Conservation (phyloP, 768 basidiomycete species). For the Melanogaster broomeanus region DNA sequence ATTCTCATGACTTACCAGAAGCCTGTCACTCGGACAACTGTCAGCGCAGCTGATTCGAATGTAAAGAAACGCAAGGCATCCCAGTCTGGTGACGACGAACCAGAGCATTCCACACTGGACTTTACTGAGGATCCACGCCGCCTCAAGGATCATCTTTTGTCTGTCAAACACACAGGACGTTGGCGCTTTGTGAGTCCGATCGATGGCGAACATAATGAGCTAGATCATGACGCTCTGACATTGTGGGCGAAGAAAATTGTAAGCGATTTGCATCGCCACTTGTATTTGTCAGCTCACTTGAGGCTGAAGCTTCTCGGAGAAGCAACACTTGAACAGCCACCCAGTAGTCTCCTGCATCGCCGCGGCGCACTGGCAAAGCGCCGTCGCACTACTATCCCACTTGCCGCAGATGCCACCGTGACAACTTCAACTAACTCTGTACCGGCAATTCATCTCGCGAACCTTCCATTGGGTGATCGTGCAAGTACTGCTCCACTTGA, state of each 20-base stretch:
- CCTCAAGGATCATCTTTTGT: not conserved
- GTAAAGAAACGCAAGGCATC: too few species aligned
- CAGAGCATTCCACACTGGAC: not conserved
- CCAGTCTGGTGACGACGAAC: too few species aligned
- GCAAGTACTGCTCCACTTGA: not conserved
- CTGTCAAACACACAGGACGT: not conserved
- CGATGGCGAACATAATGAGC: not conserved
- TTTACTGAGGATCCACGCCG: not conserved
- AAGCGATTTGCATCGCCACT: not conserved
- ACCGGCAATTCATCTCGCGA: not conserved
- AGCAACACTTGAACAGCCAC: not conserved
- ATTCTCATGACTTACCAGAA: too few species aligned
- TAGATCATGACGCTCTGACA: not conserved
- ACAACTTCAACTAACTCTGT: too few species aligned
- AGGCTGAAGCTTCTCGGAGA: not conserved
- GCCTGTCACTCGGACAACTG: too few species aligned
- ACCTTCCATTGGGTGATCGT: not conserved
- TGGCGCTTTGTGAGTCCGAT: not conserved
- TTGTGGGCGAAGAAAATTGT: constrained; percentile 1
- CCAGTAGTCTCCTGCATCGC: not conserved
- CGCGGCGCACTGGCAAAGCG: too few species aligned
- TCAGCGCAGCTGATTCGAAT: too few species aligned
- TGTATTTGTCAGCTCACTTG: too few species aligned
- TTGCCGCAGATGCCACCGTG: too few species aligned
- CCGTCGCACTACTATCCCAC: not conserved